A percentile compares a stretch with the other conserved stretches of the same genome.
Evolutionary conservation across 148 eudicot species (phyloP).

Genomic region (Salicornia ramosissima): DNA sequence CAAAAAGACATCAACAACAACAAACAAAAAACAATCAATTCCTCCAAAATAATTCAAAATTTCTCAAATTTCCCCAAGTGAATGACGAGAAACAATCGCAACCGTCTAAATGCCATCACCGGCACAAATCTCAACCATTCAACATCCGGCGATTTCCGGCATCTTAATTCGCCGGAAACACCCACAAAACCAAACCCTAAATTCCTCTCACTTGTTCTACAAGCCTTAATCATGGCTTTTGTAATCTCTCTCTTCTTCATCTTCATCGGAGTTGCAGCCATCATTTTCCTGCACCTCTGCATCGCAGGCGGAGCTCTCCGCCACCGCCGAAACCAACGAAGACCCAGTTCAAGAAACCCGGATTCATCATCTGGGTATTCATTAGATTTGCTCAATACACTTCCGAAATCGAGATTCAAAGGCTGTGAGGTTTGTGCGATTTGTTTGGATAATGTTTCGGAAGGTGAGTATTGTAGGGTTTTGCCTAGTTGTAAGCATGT

Average conservation of each 20-base stretch:
- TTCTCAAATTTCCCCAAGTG: background rate
- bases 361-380: conserved; percentile 25
- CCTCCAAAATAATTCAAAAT: background rate
- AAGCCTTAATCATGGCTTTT: conserved; percentile 31
- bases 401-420: conserved; percentile 25
- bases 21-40: background rate
- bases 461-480: conserved; percentile 44
- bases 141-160: background rate
- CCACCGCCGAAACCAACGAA: conserved; percentile 24
- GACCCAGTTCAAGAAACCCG: conserved; percentile 10
- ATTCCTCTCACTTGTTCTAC: conserved; percentile 27
- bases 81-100: conserved; percentile 32
- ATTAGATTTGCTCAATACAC: conserved; percentile 18
- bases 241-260: conserved; percentile 32
- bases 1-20: background rate
- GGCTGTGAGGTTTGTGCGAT: conserved; percentile 42
- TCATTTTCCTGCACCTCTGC: conserved; percentile 36
- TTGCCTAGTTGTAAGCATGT: conserved; percentile 55
- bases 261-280: conserved; percentile 32
- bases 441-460: conserved; percentile 50
- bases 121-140: background rate
- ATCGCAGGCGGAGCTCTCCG: conserved; percentile 34
- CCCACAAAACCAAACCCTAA: conserved; percentile 25
- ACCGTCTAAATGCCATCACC: conserved; percentile 11
- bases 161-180: conserved; percentile 1